These are phyloP conservation scores for Starmerella cellae DNA, from an alignment of 805 yeast species.

Conservation along the genomic window DNA sequence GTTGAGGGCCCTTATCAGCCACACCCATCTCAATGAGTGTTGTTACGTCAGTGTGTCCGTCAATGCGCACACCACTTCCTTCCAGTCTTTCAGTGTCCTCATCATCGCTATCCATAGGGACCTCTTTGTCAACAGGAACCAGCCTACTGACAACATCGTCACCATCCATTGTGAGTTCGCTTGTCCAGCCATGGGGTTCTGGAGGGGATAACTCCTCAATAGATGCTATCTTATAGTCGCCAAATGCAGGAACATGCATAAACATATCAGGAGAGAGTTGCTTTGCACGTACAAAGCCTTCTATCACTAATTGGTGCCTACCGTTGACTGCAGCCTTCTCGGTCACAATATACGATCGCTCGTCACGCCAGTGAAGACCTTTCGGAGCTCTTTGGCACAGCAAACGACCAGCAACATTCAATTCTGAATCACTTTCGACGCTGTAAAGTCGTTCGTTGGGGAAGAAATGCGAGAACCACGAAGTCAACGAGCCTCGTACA, in stretches of 20 bases:
- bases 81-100: constrained; percentile 25
- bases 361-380: constrained; percentile 80
- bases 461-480: constrained; percentile 61
- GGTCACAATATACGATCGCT: constrained; percentile 77
- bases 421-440: constrained; percentile 54
- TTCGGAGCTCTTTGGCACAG: constrained; percentile 80
- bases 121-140: constrained; percentile 22
- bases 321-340: constrained; percentile 41
- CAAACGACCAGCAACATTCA: constrained; percentile 56
- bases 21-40: constrained; percentile 26
- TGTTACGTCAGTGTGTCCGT: constrained; percentile 41
- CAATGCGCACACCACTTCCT: constrained; percentile 40
- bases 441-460: constrained; percentile 69
- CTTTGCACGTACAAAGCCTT: constrained; percentile 74
- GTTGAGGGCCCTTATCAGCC: constrained; percentile 23
- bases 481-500: constrained; percentile 47
- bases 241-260: constrained; percentile 77
- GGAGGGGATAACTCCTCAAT: constrained; percentile 26
- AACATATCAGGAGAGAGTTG: constrained; percentile 58
- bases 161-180: constrained; percentile 23
- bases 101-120: constrained; percentile 7
- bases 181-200: constrained; percentile 19
- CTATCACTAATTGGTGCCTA: constrained; percentile 42
- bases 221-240: constrained; percentile 67
- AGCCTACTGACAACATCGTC: constrained; percentile 19